Base-by-base conservation (phyloP, 768 basidiomycete species). In the Pleurotus citrinopileatus region DNA sequence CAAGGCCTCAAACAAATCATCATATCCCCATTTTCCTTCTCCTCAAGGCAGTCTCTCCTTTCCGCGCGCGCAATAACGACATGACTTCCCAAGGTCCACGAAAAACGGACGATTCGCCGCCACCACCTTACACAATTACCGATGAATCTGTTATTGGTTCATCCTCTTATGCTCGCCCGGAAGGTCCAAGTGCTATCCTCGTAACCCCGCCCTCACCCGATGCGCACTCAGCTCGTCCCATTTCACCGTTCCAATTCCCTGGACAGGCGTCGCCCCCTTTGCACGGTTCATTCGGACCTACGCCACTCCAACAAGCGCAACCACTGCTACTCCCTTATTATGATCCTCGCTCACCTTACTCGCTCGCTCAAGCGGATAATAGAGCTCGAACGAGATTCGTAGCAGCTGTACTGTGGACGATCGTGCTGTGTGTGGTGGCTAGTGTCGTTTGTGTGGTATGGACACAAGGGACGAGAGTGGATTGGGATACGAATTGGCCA, bases 331-430 rank as follows among this genome's bases (percentile, higher is more conserved):
- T 73, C 48, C 68, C 68, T 20, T 74, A 76, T 61, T 72, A 76
- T 56, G 74, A 71, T 46, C 59, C 67, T 19, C 61, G 60, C 13
- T 70, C 68, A n/a, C 60, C 63, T 27, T 57, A 67, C 26, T 65
- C 67, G 26, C 53, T 67, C 22, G 48, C 58, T 13, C 61, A 59
- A 51, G 72, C 73, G 23, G 73, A 71, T 59, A 42, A 61, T 2
- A 63, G 75, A 47, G 75, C 75, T 20, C 62, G 69, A 32, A 59
- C 63, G 64, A 63, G 77, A 59, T 77, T 77, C 59, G 60, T 66
- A 6, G 63, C 61, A 20, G 66, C 68, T 6, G 42, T 70, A 23
- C 32, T 67, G 34, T 68, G 67, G 54, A 71, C 67, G 12, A 7
- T 71, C 8, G 60, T 56, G 3, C 28, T 71, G 7, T 72, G 63